These are phyloP conservation scores for Zygoascus tannicola DNA, from an alignment of 805 yeast genomes.

Conservation along the genomic window DNA sequence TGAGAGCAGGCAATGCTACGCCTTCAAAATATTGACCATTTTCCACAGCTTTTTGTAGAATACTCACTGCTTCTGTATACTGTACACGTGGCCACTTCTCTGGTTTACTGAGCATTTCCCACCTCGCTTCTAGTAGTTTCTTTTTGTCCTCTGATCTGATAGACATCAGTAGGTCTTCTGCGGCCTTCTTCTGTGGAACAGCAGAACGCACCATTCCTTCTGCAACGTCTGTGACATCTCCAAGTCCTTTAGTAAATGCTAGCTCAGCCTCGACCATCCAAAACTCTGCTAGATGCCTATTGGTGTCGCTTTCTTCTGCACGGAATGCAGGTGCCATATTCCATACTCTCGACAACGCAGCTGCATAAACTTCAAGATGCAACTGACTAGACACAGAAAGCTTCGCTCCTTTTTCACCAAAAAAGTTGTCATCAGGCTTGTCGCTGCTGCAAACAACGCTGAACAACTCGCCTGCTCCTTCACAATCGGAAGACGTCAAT, in stretches of 20 bases:
- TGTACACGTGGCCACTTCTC: conserved; percentile 60
- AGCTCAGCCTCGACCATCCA: conserved; percentile 97
- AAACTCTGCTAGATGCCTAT: conserved; percentile 84
- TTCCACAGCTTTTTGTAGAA: conserved; percentile 32
- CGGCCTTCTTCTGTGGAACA: conserved; percentile 21
- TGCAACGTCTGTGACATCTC: conserved; percentile 53
- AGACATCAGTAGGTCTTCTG: conserved; percentile 20
- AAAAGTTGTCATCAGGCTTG: conserved; percentile 31
- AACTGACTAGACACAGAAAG: conserved; percentile 88
- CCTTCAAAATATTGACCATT: conserved; percentile 1
- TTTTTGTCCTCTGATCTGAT: conserved; percentile 30
- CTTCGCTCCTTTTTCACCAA: conserved; percentile 44
- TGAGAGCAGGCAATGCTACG: conserved; percentile 7
- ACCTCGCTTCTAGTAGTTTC: conserved; percentile 37
- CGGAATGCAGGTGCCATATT: conserved; percentile 85
- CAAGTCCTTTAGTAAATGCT: conserved; percentile 46
- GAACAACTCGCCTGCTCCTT: conserved; percentile 94
- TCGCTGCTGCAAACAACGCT: conserved; percentile 35
- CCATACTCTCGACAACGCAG: conserved; percentile 76
- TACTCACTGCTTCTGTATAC: conserved; percentile 63
- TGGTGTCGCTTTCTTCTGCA: conserved; percentile 87
- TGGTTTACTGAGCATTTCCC: conserved; percentile 42
- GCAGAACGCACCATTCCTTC: conserved; percentile 61
- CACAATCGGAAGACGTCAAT: conserved; percentile 85
- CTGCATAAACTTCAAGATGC: conserved; percentile 73